Evolutionary conservation across 2,329 filamentous ascomycete species (phyloP), one percentile per base, ranked within the genome.

Genomic region (Aureobasidium lini): DNA sequence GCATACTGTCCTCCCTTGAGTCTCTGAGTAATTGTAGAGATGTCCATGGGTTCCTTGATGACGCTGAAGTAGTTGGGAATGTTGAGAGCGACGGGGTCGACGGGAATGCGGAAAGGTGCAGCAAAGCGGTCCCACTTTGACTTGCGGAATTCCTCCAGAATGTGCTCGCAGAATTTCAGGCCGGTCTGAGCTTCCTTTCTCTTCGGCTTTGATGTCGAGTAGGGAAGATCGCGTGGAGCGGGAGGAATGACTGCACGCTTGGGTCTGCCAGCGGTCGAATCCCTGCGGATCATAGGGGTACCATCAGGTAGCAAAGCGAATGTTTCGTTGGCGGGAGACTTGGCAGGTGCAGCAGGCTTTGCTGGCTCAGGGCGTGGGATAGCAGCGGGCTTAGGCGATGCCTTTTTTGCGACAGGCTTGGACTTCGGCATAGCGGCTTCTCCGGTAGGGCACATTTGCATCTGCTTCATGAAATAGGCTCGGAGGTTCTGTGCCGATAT

Each of bases 41-140:
- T 79, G 71, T 99, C 93, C 93, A 97, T 99, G 0, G 94, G 94
- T 71, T 92, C 90, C 79, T 96, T 97, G 76, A 99, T 91, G 62
- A 97, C 79, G 68, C 88, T 90, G 71, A 94, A 90, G 71, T 99
- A 99, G 28, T 88, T 87, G 0, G 94, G 94, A 61, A 97, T 96
- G 70, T 93, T 91, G 57, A 97, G 78, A 0, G 92, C 93, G 37
- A 97, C 92, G 0, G 94, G 91, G 70, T 99, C 94, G 18, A 99
- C 94, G 0, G 94, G 89, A 7, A 82, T 76, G 67, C 90, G 77
- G 76, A 99, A 99, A 61, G 89, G 86, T 59, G 81, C 80, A 44
- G 90, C 90, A 64, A 86, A 76, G 1, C 75, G 69, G 59, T 78
- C 79, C 69, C 96, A 82, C 71, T 89, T 92, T 1, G 81, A 74